These are phyloP conservation scores for Schizothecium vesticola DNA, from an alignment of 495 filamentous ascomycete genomes.

Conservation along the genomic window DNA sequence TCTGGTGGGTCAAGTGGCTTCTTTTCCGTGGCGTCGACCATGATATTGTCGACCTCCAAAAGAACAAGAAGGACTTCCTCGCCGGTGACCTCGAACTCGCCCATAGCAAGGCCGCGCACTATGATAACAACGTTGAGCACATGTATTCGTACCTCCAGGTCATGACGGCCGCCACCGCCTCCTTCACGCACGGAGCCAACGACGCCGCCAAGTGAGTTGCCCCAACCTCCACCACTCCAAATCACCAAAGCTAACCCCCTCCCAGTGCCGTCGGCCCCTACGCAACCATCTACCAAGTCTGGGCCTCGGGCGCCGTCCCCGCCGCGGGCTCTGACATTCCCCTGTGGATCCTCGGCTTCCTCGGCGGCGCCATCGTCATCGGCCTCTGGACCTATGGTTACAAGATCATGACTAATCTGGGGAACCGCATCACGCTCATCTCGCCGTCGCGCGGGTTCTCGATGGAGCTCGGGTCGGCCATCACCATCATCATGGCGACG, in stretches of 20 bases:
- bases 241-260: constrained; percentile 37
- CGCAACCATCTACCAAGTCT: constrained; percentile 63
- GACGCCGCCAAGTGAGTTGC: constrained; percentile 23
- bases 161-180: constrained; percentile 65
- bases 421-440: constrained; percentile 66
- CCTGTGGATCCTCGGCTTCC: constrained; percentile 61
- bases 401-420: constrained; percentile 53
- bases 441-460: constrained; percentile 63
- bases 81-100: constrained; percentile 50
- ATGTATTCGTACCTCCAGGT: constrained; percentile 69
- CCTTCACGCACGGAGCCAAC: constrained; percentile 76
- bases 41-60: constrained; percentile 47
- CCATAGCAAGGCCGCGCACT: constrained; percentile 58
- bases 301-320: constrained; percentile 46
- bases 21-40: constrained; percentile 57
- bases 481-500: constrained; percentile 62
- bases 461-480: constrained; percentile 64
- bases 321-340: constrained; percentile 54
- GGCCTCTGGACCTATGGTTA: constrained; percentile 61
- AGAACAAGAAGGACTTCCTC: constrained; percentile 21
- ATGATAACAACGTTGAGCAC: constrained; percentile 72
- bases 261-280: constrained; percentile 69
- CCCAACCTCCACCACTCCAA: background rate
- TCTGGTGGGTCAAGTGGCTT: constrained; percentile 40
- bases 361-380: constrained; percentile 50